Evolutionary conservation across 1,284 basidiomycete species (phyloP).

Genomic region (Coriolopsis trogii): DNA sequence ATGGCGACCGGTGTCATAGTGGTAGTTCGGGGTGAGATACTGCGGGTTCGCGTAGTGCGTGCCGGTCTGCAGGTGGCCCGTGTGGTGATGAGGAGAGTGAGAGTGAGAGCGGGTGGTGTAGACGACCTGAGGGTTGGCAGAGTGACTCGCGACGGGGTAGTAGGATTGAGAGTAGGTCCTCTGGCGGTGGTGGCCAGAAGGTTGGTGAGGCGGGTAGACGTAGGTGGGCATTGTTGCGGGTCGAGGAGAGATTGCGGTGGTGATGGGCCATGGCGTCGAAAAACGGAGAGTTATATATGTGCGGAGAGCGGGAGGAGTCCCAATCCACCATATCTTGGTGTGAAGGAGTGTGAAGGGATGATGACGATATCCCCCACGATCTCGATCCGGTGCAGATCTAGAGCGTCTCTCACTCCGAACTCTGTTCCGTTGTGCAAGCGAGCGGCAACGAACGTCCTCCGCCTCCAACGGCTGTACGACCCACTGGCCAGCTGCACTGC

Average conservation of each 20-base stretch:
- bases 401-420: not conserved
- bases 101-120: conserved; percentile 21
- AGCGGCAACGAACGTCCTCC: too few species aligned
- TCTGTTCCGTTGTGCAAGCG: conserved; percentile 4
- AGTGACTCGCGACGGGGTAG: conserved; percentile 3
- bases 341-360: conserved; percentile 12
- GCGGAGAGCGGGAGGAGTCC: conserved; percentile 17
- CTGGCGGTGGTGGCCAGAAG: conserved; percentile 21
- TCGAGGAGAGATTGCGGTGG: conserved; percentile 4
- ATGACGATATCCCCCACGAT: conserved; percentile 13
- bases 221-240: conserved; percentile 26
- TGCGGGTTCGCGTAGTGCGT: conserved; percentile 20
- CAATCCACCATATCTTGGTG: conserved; percentile 20
- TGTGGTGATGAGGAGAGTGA: conserved; percentile 18
- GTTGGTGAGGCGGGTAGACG: conserved; percentile 23
- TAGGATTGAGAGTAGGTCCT: conserved; percentile 27
- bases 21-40: conserved; percentile 24
- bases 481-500: not conserved
- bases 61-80: conserved; percentile 12
- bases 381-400: not conserved
- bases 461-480: too few species aligned
- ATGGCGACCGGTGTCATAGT: conserved; percentile 14
- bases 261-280: conserved; percentile 3
- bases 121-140: conserved; percentile 10
- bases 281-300: conserved; percentile 7